Evolutionary conservation across 2,329 filamentous ascomycete species (phyloP), one percentile per base, ranked within the genome.

Genomic region (Cladosporium sp.): DNA sequence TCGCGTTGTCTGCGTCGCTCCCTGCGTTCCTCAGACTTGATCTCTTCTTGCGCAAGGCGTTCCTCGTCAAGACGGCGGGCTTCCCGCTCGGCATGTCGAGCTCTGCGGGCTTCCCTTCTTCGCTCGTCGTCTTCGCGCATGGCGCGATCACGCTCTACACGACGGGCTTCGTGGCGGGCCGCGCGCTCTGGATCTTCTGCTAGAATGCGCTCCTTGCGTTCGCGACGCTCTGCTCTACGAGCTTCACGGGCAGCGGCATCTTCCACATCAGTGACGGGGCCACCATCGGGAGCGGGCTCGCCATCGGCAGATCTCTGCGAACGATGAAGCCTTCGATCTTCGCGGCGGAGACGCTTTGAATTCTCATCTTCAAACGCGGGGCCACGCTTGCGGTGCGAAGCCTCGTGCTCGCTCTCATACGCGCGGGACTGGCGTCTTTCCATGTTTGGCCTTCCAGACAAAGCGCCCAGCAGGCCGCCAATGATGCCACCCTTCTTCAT

Each of bases 401-500:
- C 55, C 36, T 57, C 60, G 38, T 66, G 63, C 25, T 68, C 66
- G 40, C 61, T 65, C 18, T 67, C 67, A 41, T 68, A 67, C 4
- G 49, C 58, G 40, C 59, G 64, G 13, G 12, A n/a, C 43, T 61
- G 56, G 13, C 56, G 61, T 4, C 60, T 53, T 29, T 65, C 60
- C n/a, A 59, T 53, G 6, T 54, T 52, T 5, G 61, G 57, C 9
- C 58, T 54, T 47, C 60, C 52, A 60, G 64, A 50, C 53, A 69
- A 60, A 7, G 47, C 73, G 55, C 73, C 74, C 43, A 77, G 69
- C 54, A 62, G 73, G n/a, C 78, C 78, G n/a, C 78, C 77, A 69
- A 81, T 78, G 13, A 83, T 66, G 18, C 79, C 77, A 19, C 50
- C 72, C 69, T 49, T 76, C 76, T 46, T 80, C 3, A 82, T 74